Percentiles rank a stretch among this genome's conserved stretches.
Evolutionary conservation across 495 filamentous ascomycete species (phyloP).

Genomic region (Ascobolus immersus): DNA sequence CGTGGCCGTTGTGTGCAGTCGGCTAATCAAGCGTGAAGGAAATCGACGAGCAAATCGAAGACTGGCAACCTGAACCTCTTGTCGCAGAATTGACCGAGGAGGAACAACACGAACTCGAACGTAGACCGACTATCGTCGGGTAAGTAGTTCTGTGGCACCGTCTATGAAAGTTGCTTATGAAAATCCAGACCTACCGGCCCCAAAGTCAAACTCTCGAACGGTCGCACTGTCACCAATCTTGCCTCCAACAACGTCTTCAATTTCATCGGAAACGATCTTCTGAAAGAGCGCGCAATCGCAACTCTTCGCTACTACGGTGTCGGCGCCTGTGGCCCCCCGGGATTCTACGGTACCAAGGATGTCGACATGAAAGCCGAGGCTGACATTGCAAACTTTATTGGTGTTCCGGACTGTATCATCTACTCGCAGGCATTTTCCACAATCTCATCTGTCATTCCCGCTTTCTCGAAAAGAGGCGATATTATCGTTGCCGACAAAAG

Average conservation of each 20-base stretch:
- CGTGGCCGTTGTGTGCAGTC: no score
- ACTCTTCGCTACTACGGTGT: slow-evolving; percentile 88
- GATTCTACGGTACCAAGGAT: slow-evolving; percentile 96
- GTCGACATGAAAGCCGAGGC: slow-evolving; percentile 93
- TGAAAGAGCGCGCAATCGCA: slow-evolving; percentile 85
- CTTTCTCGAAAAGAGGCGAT: slow-evolving; percentile 90
- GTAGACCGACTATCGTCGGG: slow-evolving; percentile 66
- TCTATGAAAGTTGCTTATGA: no score
- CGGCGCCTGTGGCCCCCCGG: slow-evolving; percentile 82
- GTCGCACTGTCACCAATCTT: slow-evolving; percentile 72
- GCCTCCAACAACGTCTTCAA: slow-evolving; percentile 95
- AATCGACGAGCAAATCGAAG: slow-evolving; percentile 88
- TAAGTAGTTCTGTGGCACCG: slow-evolving; percentile 22
- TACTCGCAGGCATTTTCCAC: slow-evolving; percentile 92
- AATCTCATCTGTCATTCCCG: slow-evolving; percentile 77
- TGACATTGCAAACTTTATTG: slow-evolving; percentile 73
- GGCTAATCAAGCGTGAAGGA: slow-evolving; percentile 26
- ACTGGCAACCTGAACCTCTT: slow-evolving; percentile 88
- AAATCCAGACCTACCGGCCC: slow-evolving; percentile 53
- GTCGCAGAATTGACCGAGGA: slow-evolving; percentile 43
- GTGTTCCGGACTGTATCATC: slow-evolving; percentile 65
- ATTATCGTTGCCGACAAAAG: slow-evolving; percentile 95
- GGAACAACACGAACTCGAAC: slow-evolving; percentile 65
- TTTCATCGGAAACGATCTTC: slow-evolving; percentile 64
- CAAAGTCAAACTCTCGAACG: slow-evolving; percentile 68